Conservation (phyloP, 2,329 filamentous ascomycete species). For the Eutypella sp. region DNA sequence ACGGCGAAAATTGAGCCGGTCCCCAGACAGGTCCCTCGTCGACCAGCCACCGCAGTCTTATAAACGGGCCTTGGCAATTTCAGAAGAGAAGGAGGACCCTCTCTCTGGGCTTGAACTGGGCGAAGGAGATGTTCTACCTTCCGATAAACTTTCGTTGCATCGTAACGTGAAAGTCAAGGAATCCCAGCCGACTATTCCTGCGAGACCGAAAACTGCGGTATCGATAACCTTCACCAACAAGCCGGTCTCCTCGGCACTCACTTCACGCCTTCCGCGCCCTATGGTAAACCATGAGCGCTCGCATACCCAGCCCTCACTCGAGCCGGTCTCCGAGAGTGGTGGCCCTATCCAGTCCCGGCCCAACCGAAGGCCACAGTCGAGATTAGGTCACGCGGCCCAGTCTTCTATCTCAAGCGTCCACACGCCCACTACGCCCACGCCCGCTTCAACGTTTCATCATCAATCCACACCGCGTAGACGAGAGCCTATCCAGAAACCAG, state of each 20-base stretch:
- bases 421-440: slow-evolving; percentile 55
- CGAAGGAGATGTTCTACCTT: slow-evolving; percentile 74
- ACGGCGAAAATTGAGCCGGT: slow-evolving; percentile 59
- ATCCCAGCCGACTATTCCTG: slow-evolving; percentile 62
- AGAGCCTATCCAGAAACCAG: slow-evolving; percentile 52
- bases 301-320: slow-evolving; percentile 68
- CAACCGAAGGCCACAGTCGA: slow-evolving; percentile 59
- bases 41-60: slow-evolving; percentile 26
- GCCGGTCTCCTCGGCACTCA: slow-evolving; percentile 38
- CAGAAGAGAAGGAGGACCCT: slow-evolving; percentile 67
- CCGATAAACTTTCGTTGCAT: slow-evolving; percentile 77
- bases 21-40: slow-evolving; percentile 43
- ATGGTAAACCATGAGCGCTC: slow-evolving; percentile 61
- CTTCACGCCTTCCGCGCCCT: slow-evolving; percentile 76
- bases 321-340: slow-evolving; percentile 87
- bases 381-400: slow-evolving; percentile 64
- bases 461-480: slow-evolving; percentile 58
- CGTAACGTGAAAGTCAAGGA: slow-evolving; percentile 88
- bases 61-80: slow-evolving; percentile 24
- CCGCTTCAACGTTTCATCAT: slow-evolving; percentile 42
- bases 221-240: slow-evolving; percentile 91
- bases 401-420: slow-evolving; percentile 62
- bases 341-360: slow-evolving; percentile 57
- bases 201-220: slow-evolving; percentile 67
- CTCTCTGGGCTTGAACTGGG: slow-evolving; percentile 83